Percentiles rank a stretch among this genome's conserved stretches.
Conservation (phyloP, 768 basidiomycete genomes). For the Boletus fagicola region DNA sequence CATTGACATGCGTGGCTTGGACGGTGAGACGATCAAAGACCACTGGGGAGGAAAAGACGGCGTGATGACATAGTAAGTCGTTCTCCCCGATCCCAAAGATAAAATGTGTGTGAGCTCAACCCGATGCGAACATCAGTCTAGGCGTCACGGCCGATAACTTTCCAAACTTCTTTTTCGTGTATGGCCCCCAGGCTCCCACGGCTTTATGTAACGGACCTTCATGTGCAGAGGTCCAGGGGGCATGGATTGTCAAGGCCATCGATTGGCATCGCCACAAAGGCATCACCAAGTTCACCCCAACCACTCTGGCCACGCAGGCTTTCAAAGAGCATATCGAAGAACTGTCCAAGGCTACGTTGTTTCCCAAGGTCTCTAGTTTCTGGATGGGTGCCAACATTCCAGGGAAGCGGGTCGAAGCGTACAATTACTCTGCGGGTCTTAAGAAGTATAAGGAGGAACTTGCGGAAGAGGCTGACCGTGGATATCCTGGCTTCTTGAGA, state of each 20-base stretch:
- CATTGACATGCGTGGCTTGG: conserved; percentile 8
- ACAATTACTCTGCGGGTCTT: conserved; percentile 8
- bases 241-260: conserved; percentile 5
- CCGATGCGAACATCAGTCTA: not conserved
- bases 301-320: not conserved
- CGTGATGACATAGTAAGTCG: conserved; percentile 7
- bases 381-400: conserved; percentile 12
- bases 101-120: too few relatives aligned
- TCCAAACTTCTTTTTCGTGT: conserved; percentile 5
- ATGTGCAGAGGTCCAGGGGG: conserved; percentile 4
- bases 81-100: not conserved
- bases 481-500: conserved; percentile 10
- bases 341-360: not conserved
- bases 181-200: conserved; percentile 13
- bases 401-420: conserved; percentile 8
- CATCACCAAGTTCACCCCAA: conserved; percentile 10
- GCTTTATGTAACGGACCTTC: conserved; percentile 4
- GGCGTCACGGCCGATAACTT: conserved; percentile 9
- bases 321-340: conserved; percentile 4
- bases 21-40: conserved; percentile 5
- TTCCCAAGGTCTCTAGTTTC: conserved; percentile 8
- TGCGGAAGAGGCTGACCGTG: conserved; percentile 5
- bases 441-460: conserved; percentile 11
- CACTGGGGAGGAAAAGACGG: conserved; percentile 9
- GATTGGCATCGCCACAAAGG: not conserved